Base-by-base conservation (phyloP, 2,329 filamentous ascomycete species). In the Hymenoscyphus scutula region DNA sequence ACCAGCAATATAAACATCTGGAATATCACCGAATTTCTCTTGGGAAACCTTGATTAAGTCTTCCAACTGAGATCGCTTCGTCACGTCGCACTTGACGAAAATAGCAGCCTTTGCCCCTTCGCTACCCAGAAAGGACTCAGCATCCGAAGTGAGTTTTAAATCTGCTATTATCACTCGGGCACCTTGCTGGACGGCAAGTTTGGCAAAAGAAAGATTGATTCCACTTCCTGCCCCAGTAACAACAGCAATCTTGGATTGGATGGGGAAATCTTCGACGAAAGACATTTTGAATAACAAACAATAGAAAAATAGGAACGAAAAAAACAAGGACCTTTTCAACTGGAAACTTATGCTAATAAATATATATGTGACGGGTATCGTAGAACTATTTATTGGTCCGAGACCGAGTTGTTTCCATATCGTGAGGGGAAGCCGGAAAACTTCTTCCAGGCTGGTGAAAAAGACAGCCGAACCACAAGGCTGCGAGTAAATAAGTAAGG, bases 1-100 rank as follows among this genome's bases (percentile, higher is more conserved):
- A 32, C 72, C 72, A 7, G 76, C 69, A 23, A 76, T 67, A 65
- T 75, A 77, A 25, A 77, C 68, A 64, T 77, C 75, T 11, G 76
- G 75, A 7, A 76, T 69, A 56, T 70, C 70, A n/a, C 65, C 70
- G 66, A 70, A 76, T 64, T 63, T 62, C 60, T 65, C 58, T 61
- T 62, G 59, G 7, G 69, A 72, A 32, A 65, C 65, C 27, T 53
- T 65, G 53, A 67, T 69, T 65, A 77, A 61, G 32, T 68, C 60
- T 59, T 72, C 63, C 5, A 77, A 66, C 32, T 76, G 64, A 1
- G 62, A 58, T 67, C 75, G 72, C 58, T 72, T 68, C 8, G 72
- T 65, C 10, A 76, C 75, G 64, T 77, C 74, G 64, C 73, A 75
- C 59, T 67, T 69, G 34, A 63, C 62, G 60, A 75, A 76, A 11